Evolutionary conservation across 2,329 filamentous ascomycete species (phyloP), one percentile per base, ranked within the genome.

Genomic region (Scedosporium dehoogii): DNA sequence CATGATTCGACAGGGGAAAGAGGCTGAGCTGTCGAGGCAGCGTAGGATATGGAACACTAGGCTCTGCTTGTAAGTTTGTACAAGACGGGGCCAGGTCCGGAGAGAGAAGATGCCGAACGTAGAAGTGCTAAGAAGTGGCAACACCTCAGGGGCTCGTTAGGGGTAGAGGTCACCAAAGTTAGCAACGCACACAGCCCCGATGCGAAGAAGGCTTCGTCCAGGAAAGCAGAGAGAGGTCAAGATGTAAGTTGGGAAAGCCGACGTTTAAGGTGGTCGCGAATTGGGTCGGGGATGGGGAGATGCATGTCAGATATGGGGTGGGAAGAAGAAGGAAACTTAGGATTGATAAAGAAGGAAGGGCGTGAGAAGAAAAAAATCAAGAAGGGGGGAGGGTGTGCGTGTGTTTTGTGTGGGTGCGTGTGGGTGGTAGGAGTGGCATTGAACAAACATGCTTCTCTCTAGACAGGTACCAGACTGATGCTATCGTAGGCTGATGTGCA

Each of bases 151-250:
- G 16, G 44, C 10, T 44, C 29, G 27, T 61, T 10, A 29, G 41
- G 59, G n/a, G 23, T 48, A 29, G 44, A 33, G 57, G 29, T 58
- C n/a, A 38, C 59, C 59, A 61, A 61, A 61, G 59, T 61, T 61
- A 61, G 59, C 25, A 61, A 61, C 29, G 18, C 23, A 41, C 59
- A 61, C 59, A 61, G 59, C 59, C 59, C 59, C 46, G 14, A 38
- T 56, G 42, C 29, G 55, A 14, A 51, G 29, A 56, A 38, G 46
- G 27, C 44, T 16, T 27, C 27, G 46, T 61, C 18, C 23, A 21
- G 46, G 23, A 29, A 51, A 61, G 41, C 55, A 61, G 55, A 61
- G 55, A 61, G 48, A 61, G 59, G 18, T 29, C 44, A 21, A 25
- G 29, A 16, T 61, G 48, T 61, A 41, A 33, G 29, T 61, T 23